Evolutionary conservation across 768 basidiomycete genomes (phyloP).

Genomic region (Boletus bicolor): DNA sequence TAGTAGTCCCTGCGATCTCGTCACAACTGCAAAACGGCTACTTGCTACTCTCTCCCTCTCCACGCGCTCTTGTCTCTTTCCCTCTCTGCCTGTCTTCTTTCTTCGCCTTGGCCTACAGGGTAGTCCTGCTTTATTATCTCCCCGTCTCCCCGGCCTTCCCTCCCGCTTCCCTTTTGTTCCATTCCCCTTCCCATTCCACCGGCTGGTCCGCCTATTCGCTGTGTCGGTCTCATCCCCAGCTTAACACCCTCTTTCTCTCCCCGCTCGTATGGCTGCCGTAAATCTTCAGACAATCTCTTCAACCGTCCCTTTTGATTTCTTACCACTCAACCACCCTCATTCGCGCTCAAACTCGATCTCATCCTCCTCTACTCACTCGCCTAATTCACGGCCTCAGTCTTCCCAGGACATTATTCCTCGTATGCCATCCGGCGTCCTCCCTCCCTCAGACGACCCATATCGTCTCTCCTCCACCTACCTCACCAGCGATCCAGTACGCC

Average conservation of each 20-base stretch:
- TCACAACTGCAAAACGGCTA: constrained; percentile 23
- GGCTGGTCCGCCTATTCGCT: constrained; percentile 59
- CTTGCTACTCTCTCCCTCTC: constrained; percentile 9
- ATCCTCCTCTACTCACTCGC: constrained; percentile 69
- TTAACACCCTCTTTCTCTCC: constrained; percentile 38
- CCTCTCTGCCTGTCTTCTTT: neutral
- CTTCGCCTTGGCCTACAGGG: constrained; percentile 26
- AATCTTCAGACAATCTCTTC: constrained; percentile 71
- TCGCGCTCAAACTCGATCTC: constrained; percentile 79
- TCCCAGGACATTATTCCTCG: constrained; percentile 62
- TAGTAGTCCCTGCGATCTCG: constrained; percentile 31
- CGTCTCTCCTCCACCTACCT: constrained; percentile 58
- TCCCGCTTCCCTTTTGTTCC: neutral
- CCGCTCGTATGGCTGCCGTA: constrained; percentile 60
- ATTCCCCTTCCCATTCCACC: constrained; percentile 12
- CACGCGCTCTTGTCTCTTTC: constrained; percentile 22
- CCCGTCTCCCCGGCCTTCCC: neutral
- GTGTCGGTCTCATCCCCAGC: constrained; percentile 30
- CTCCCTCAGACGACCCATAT: constrained; percentile 67
- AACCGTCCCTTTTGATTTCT: constrained; percentile 68
- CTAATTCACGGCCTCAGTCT: constrained; percentile 74
- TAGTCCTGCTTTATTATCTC: constrained; percentile 18
- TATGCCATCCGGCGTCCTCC: constrained; percentile 48
- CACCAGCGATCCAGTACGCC: constrained; percentile 42
- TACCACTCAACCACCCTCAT: constrained; percentile 58